Evolutionary conservation across 768 basidiomycete genomes (phyloP).

Genomic region (Tulasnella sp.): DNA sequence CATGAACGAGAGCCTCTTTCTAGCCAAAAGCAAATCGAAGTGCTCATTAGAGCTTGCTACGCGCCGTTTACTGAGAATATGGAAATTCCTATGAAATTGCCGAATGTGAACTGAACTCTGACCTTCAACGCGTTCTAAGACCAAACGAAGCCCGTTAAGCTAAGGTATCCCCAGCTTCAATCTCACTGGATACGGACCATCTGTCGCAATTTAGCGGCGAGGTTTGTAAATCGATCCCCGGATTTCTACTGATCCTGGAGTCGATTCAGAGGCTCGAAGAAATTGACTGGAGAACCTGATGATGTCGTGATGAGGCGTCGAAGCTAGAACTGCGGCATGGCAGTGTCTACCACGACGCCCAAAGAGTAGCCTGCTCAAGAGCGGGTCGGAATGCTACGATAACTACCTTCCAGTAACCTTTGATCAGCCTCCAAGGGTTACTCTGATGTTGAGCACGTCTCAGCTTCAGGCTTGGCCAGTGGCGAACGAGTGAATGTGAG

Average conservation of each 20-base stretch:
- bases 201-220: not conserved
- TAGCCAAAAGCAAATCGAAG: not conserved
- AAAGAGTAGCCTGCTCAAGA: not conserved
- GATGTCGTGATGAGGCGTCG: not conserved
- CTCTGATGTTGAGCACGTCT: not conserved
- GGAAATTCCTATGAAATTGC: not conserved
- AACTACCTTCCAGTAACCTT: not conserved
- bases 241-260: not conserved
- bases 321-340: not conserved
- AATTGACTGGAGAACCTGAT: constrained; percentile 1
- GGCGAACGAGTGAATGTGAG: too few species aligned
- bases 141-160: not conserved
- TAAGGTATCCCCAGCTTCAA: not conserved
- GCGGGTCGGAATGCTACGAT: not conserved
- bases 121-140: not conserved
- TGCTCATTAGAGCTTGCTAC: not conserved
- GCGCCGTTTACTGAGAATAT: not conserved
- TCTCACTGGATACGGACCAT: not conserved
- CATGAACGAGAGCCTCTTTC: not conserved
- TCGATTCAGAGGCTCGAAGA: not conserved
- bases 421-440: not conserved
- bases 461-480: not conserved
- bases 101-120: not conserved
- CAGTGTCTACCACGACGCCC: not conserved
- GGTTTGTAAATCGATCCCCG: not conserved